These are phyloP conservation scores for Leptodontidium sp. DNA, from an alignment of 2,329 filamentous ascomycete genomes.

Conservation along the genomic window DNA sequence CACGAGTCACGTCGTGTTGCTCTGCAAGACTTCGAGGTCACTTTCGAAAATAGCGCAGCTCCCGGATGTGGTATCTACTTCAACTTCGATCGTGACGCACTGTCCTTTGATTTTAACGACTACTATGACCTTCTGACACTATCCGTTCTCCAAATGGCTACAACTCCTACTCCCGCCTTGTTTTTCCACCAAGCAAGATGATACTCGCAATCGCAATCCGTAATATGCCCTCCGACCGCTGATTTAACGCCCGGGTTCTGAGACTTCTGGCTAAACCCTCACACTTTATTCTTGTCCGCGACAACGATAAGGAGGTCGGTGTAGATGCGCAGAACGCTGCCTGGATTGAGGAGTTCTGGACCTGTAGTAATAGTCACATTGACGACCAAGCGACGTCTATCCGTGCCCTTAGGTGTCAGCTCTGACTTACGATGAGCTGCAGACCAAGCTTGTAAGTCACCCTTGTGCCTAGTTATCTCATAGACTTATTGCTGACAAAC, in stretches of 20 bases:
- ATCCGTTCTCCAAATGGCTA: neutral
- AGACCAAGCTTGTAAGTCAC: neutral
- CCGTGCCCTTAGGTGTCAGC: neutral
- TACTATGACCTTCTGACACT: neutral
- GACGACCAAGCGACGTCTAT: neutral
- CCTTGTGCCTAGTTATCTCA: neutral
- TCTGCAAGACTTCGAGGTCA: neutral
- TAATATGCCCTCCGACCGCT: neutral
- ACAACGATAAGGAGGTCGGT: neutral
- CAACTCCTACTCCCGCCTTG: neutral
- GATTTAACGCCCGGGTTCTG: neutral
- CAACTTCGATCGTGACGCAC: neutral
- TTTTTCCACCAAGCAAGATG: neutral
- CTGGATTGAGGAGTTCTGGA: constrained; percentile 1
- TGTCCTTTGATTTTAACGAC: neutral
- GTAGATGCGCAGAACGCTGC: neutral
- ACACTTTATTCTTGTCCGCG: neutral
- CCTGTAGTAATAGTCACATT: neutral
- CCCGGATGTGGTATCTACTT: neutral
- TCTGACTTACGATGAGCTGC: neutral
- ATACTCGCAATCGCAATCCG: neutral
- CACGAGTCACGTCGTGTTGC: neutral
- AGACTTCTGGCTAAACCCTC: neutral
- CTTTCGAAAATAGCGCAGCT: neutral
- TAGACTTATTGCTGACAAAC: neutral